These are phyloP conservation scores for Ustilaginoidea virens DNA, from an alignment of 2,329 filamentous ascomycete genomes.

Conservation along the genomic window DNA sequence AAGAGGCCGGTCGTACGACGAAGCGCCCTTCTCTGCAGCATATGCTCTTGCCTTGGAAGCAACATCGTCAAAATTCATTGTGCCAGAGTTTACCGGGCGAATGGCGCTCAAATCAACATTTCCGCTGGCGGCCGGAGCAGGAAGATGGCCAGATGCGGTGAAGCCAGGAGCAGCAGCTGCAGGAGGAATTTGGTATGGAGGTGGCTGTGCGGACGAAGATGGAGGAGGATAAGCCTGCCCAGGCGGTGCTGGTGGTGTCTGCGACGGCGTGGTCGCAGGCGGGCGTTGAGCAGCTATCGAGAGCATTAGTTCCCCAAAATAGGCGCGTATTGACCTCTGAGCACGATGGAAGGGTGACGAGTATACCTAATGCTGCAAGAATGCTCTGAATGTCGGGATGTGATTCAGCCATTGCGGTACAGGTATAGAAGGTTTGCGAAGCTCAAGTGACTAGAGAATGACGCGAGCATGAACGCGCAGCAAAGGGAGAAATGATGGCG, in stretches of 20 bases:
- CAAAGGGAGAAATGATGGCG: no score
- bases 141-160: slow-evolving; percentile 32
- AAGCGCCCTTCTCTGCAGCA: slow-evolving; percentile 62
- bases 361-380: slow-evolving; percentile 32
- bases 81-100: slow-evolving; percentile 64
- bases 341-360: background rate
- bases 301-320: background rate
- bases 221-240: slow-evolving; percentile 24
- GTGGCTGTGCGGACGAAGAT: slow-evolving; percentile 18
- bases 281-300: slow-evolving; percentile 27
- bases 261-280: slow-evolving; percentile 24
- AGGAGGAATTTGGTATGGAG: slow-evolving; percentile 23
- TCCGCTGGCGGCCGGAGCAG: slow-evolving; percentile 57
- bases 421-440: no score
- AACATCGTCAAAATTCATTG: slow-evolving; percentile 69
- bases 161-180: slow-evolving; percentile 19
- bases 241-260: slow-evolving; percentile 23
- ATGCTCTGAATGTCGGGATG: slow-evolving; percentile 29
- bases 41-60: slow-evolving; percentile 74
- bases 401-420: slow-evolving; percentile 21
- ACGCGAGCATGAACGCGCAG: background rate
- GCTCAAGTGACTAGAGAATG: no score
- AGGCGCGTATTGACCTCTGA: background rate
- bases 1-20: slow-evolving; percentile 42
- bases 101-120: slow-evolving; percentile 69